Conservation (phyloP, 2,329 filamentous ascomycete species). For the Zymoseptoria crescenta region DNA sequence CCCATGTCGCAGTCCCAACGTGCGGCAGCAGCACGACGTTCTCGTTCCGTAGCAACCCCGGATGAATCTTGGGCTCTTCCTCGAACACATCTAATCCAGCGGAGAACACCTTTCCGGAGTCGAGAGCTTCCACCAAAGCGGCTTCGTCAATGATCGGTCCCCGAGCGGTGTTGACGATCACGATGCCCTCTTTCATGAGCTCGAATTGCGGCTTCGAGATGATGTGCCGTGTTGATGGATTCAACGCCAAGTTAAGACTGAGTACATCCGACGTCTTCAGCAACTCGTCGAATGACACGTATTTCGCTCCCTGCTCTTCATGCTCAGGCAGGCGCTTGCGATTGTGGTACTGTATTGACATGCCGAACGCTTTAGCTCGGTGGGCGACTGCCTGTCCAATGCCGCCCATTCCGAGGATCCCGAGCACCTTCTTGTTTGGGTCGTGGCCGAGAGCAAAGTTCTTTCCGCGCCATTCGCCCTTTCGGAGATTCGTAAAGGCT, state of each 20-base stretch:
- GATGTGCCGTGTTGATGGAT: slow-evolving; percentile 44
- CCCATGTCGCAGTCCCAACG: slow-evolving; percentile 52
- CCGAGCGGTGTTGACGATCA: slow-evolving; percentile 52
- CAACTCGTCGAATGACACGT: slow-evolving; percentile 50
- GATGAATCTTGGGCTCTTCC: slow-evolving; percentile 48
- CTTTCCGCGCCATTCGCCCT: slow-evolving; percentile 40
- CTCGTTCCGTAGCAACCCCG: slow-evolving; percentile 42
- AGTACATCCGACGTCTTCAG: slow-evolving; percentile 48
- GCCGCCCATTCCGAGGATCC: slow-evolving; percentile 54
- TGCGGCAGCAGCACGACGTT: slow-evolving; percentile 52
- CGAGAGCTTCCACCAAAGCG: slow-evolving; percentile 46
- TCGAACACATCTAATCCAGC: slow-evolving; percentile 53
- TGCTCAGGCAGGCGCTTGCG: slow-evolving; percentile 34
- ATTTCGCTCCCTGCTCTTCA: slow-evolving; percentile 41
- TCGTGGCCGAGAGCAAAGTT: slow-evolving; percentile 44
- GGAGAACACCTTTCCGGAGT: slow-evolving; percentile 47
- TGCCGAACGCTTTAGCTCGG: slow-evolving; percentile 48
- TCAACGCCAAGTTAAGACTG: slow-evolving; percentile 48
- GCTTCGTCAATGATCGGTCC: slow-evolving; percentile 51
- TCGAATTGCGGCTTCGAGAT: slow-evolving; percentile 45
- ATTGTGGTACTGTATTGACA: slow-evolving; percentile 54
- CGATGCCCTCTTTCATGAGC: slow-evolving; percentile 48
- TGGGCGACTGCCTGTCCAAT: slow-evolving; percentile 46
- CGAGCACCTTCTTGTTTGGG: slow-evolving; percentile 46
- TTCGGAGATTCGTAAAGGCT: slow-evolving; percentile 39